Evolutionary conservation across 2,329 filamentous ascomycete genomes (phyloP).

Genomic region (Byssothecium circinans): DNA sequence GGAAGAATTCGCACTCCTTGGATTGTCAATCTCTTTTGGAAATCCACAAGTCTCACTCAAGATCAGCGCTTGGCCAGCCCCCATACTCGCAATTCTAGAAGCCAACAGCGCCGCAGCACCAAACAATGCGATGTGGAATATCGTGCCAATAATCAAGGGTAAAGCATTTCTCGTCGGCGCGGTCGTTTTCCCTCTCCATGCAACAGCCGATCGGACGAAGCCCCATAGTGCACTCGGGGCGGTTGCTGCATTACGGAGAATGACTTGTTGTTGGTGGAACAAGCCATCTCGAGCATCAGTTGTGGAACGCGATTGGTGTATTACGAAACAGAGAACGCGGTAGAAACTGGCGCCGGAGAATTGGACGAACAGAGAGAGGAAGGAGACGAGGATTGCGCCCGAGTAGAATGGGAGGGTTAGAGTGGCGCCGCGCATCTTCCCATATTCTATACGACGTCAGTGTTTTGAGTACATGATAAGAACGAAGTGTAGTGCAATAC

Average conservation of each 20-base stretch:
- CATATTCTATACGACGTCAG: constrained; percentile 14
- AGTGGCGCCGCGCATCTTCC: constrained; percentile 15
- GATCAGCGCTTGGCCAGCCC: constrained; percentile 14
- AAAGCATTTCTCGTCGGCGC: constrained; percentile 11
- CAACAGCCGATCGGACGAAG: constrained; percentile 10
- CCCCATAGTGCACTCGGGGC: constrained; percentile 21
- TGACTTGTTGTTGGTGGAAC: constrained; percentile 27
- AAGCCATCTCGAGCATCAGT: constrained; percentile 18
- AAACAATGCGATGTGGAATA: constrained; percentile 18
- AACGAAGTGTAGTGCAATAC: constrained; percentile 1
- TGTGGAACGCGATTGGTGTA: constrained; percentile 21
- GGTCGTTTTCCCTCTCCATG: constrained; percentile 17
- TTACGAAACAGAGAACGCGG: constrained; percentile 22
- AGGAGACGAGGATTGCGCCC: constrained; percentile 20
- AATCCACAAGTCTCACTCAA: constrained; percentile 15
- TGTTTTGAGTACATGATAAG: neutral
- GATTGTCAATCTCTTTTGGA: constrained; percentile 10
- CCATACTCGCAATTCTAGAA: constrained; percentile 15
- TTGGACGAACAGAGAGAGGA: constrained; percentile 23
- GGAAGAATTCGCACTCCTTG: constrained; percentile 4
- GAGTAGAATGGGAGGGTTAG: constrained; percentile 18
- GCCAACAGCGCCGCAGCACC: constrained; percentile 21
- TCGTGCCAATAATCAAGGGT: constrained; percentile 11
- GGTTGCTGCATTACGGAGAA: constrained; percentile 23
- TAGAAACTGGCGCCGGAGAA: constrained; percentile 24